Base-by-base conservation (phyloP, 768 basidiomycete genomes). In the Botryobasidium botryosum region DNA sequence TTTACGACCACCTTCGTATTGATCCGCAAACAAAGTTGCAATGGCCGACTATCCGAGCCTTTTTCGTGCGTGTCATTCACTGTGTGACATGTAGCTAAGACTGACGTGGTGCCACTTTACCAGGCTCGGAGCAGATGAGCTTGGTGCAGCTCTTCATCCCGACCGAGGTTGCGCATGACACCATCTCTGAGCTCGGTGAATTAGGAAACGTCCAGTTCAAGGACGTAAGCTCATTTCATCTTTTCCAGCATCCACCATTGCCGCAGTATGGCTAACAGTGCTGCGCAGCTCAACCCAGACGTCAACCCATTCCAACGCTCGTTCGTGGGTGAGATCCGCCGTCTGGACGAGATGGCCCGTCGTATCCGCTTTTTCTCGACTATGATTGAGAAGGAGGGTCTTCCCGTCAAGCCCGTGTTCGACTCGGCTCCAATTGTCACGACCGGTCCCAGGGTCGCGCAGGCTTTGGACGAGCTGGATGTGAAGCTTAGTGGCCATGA, bases 251-350 rank as follows among this genome's bases (percentile, higher is more conserved):
- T 20, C 15, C 28, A 10, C 24, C 25, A 13, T 26, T 40, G 2
- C n/a, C n/a, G n/a, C n/a, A n/a, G n/a, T n/a, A n/a, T n/a, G n/a
- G n/a, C n/a, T n/a, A n/a, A 10, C n/a, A n/a, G n/a, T n/a, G n/a
- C n/a, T n/a, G 7, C 25, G 33, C 29, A 97, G 91, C 66, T 97
- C 53, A 97, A 97, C 62, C 86, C 91, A 10, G 75, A 74, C 50
- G 77, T 96, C 54, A 96, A 92, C 62, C 84, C 92, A 15, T 99
- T 97, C 67, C 92, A 99, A 69, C 85, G 94, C 51, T 90, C 91
- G 4, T 99, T 92, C 61, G 86, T 94, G 49, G 86, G 83, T 28
- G 91, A 94, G 60, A 87, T 99, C 52, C 78, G 94, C 29, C 78
- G 84, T 51, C 73, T 92, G 48, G 92, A 94, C 60, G 92, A 99